Conservation (phyloP, 2,329 filamentous ascomycete species). For the Fusarium pseudograminearum region DNA sequence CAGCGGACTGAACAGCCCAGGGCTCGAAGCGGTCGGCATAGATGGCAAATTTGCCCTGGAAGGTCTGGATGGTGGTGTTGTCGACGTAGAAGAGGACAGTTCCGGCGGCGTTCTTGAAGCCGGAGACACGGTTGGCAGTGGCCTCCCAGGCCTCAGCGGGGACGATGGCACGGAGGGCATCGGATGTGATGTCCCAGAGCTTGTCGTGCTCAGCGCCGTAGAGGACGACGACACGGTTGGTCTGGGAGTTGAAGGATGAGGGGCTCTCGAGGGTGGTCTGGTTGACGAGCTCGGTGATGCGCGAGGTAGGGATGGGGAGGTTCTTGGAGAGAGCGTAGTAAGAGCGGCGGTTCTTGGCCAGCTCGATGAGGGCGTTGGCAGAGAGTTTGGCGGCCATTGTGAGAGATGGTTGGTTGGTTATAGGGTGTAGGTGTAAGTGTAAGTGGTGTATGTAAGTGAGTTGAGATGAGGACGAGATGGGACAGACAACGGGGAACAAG, state of each 20-base stretch:
- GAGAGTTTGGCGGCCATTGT: slow-evolving; percentile 60
- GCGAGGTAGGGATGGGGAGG: slow-evolving; percentile 62
- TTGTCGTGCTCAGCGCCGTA: slow-evolving; percentile 86
- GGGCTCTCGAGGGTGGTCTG: slow-evolving; percentile 76
- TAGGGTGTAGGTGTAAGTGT: slow-evolving; percentile 6
- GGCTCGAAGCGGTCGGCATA: slow-evolving; percentile 84
- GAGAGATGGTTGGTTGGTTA: slow-evolving; percentile 38
- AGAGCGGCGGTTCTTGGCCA: slow-evolving; percentile 75
- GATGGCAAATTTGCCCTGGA: slow-evolving; percentile 75
- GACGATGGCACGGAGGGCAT: slow-evolving; percentile 66
- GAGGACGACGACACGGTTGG: slow-evolving; percentile 81
- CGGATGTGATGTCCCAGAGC: slow-evolving; percentile 81
- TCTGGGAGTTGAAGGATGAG: slow-evolving; percentile 90
- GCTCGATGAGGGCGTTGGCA: slow-evolving; percentile 69
- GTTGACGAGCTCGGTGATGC: slow-evolving; percentile 74
- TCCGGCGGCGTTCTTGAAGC: slow-evolving; percentile 80
- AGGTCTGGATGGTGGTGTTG: slow-evolving; percentile 71
- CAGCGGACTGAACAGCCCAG: slow-evolving; percentile 82
- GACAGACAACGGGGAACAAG: background rate
- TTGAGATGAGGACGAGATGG: slow-evolving; percentile 16
- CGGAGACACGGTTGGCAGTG: slow-evolving; percentile 59
- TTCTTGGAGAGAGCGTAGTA: slow-evolving; percentile 76
- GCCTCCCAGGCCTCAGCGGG: slow-evolving; percentile 71
- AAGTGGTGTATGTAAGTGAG: slow-evolving; percentile 5
- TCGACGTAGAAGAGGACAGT: slow-evolving; percentile 92